Conservation (phyloP, 495 filamentous ascomycete genomes). For the Neurospora sp. region DNA sequence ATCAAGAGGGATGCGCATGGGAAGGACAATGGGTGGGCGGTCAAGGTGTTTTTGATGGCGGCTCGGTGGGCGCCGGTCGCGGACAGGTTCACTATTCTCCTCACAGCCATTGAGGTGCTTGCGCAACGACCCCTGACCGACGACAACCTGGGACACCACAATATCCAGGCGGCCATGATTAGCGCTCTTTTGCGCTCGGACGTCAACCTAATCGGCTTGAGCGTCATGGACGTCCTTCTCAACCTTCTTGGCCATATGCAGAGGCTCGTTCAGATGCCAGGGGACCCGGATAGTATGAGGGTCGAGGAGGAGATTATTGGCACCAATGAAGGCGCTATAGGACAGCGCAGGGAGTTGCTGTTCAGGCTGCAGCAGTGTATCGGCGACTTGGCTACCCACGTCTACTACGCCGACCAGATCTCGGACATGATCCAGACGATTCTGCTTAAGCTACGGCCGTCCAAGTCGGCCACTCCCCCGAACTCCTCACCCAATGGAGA, state of each 20-base stretch:
- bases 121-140: conserved; percentile 52
- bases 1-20: conserved; percentile 22
- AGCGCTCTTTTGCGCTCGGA: conserved; percentile 73
- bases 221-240: conserved; percentile 82
- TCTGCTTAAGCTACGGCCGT: conserved; percentile 62
- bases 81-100: conserved; percentile 76
- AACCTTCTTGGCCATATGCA: conserved; percentile 73
- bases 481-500: conserved; percentile 27
- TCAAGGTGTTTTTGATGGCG: conserved; percentile 64
- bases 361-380: conserved; percentile 63
- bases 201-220: conserved; percentile 86
- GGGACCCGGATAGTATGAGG: conserved; percentile 32
- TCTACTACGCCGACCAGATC: conserved; percentile 91
- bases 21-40: conserved; percentile 57
- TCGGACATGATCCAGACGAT: conserved; percentile 81
- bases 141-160: conserved; percentile 55
- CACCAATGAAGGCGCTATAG: conserved; percentile 13
- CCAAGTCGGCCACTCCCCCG: conserved; percentile 29
- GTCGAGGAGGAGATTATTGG: conserved; percentile 17
- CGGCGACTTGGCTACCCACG: conserved; percentile 77
- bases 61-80: conserved; percentile 83
- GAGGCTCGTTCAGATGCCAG: conserved; percentile 54
- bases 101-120: conserved; percentile 66
- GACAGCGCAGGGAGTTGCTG: conserved; percentile 45
- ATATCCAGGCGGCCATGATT: conserved; percentile 62